Base-by-base conservation (phyloP, 202 grass and related monocot species). In the Elaeis oleifera region DNA sequence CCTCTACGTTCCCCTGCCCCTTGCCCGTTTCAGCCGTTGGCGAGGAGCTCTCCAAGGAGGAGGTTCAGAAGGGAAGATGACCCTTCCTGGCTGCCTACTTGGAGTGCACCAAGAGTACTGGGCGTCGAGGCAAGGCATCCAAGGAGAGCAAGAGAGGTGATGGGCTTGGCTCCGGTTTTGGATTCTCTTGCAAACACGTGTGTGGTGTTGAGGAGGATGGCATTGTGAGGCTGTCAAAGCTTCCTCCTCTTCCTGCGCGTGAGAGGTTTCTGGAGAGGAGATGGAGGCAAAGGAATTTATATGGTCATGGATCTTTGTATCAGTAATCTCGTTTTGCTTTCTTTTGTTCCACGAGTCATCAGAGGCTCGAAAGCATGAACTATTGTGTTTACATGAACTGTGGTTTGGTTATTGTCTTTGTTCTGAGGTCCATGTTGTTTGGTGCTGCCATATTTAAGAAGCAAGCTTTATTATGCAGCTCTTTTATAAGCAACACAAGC, bases 41-140 rank as follows among this genome's bases (percentile, higher is more conserved):
- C 36, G 36, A 44, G 8, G 36, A 44, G 54, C 20, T 22, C 54
- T 23, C n/a, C 1, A 1, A 56, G 22, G n/a, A 23, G 13, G 22
- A 56, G 54, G n/a, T 56, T 56, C 9, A 56, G 54, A 23, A 56
- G 54, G 54, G 54, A 56, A 6, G 22, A 56, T 13, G 54, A 56
- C 54, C 54, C 54, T 56, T 56, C 54, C 22, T 23, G 7, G 54
- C 54, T 56, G 54, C 54, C 13, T 56, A 56, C 54, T 15, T 56
- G n/a, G 20, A 56, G 6, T 56, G 54, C 6, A 56, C 54, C 54
- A 56, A 56, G 54, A 56, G 19, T 14, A 3, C 20, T 22, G 5
- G 18, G 18, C 11, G 18, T 7, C 9, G 21, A 56, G 54, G 54
- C 20, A 56, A 56, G 54, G 54, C 18, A 22, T 7, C 54, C 11